Evolutionary conservation across 768 basidiomycete genomes (phyloP).

Genomic region (Tulasnella sp.): DNA sequence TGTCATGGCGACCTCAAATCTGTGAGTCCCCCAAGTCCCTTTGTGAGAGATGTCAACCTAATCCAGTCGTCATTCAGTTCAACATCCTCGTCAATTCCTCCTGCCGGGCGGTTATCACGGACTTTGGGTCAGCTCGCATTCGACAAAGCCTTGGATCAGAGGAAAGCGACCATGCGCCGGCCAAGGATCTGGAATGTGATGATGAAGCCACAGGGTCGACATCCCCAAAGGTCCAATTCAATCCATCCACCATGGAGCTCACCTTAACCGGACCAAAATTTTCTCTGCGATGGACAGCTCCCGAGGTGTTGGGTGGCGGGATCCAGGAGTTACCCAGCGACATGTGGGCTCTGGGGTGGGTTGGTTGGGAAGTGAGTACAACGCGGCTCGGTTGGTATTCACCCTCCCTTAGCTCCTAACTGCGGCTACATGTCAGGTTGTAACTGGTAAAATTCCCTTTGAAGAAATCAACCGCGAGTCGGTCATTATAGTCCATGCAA

Average conservation of each 20-base stretch:
- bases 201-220: not conserved
- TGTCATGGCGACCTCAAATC: not conserved
- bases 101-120: not conserved
- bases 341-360: not conserved
- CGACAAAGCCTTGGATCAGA: not conserved
- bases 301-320: not conserved
- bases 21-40: not conserved
- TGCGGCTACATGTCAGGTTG: not conserved
- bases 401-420: not conserved
- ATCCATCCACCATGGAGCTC: not conserved
- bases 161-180: not conserved
- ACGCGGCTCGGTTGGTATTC: not conserved
- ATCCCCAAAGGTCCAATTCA: not conserved
- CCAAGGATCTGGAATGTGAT: too few species aligned
- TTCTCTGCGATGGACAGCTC: not conserved
- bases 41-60: not conserved
- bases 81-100: not conserved
- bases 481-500: not conserved
- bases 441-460: not conserved
- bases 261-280: not conserved
- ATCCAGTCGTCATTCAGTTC: not conserved
- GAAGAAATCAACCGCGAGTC: not conserved
- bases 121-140: not conserved
- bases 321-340: not conserved
- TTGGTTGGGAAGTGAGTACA: not conserved